phyloP scores from a whole-genome alignment of 2,329 filamentous ascomycete species.

The Alternaria conjuncta region DNA sequence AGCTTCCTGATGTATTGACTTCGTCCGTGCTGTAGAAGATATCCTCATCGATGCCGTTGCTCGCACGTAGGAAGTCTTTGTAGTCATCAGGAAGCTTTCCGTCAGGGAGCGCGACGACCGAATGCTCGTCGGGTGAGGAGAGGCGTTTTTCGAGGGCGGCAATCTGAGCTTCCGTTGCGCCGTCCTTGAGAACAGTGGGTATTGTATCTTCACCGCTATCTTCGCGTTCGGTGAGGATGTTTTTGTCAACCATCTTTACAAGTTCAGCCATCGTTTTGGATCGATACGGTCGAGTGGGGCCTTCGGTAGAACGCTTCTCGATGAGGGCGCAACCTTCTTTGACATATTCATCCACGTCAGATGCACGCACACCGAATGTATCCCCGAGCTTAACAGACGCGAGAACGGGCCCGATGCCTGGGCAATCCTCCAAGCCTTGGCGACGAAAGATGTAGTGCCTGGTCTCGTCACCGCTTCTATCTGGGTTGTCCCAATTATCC shows the following conservation, averaged over 20 bases:
- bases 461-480: background rate
- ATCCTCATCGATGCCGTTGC: slow-evolving; percentile 6
- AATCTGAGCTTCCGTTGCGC: background rate
- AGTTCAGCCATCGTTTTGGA: background rate
- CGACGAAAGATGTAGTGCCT: background rate
- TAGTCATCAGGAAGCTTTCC: slow-evolving; percentile 8
- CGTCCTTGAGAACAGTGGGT: background rate
- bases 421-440: background rate
- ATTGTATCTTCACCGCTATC: background rate
- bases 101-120: no score
- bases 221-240: background rate
- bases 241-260: background rate
- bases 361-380: background rate
- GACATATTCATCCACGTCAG: background rate
- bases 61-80: slow-evolving; percentile 3
- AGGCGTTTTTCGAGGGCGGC: slow-evolving; percentile 2
- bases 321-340: background rate
- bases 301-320: slow-evolving; percentile 2
- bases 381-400: background rate
- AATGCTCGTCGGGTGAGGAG: background rate
- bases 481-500: background rate
- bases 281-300: background rate
- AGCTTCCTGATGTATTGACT: background rate
- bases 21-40: background rate
- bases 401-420: background rate